Base-by-base conservation (phyloP, 2,329 filamentous ascomycete genomes). In the Pyrenophora tritici-repentis region DNA sequence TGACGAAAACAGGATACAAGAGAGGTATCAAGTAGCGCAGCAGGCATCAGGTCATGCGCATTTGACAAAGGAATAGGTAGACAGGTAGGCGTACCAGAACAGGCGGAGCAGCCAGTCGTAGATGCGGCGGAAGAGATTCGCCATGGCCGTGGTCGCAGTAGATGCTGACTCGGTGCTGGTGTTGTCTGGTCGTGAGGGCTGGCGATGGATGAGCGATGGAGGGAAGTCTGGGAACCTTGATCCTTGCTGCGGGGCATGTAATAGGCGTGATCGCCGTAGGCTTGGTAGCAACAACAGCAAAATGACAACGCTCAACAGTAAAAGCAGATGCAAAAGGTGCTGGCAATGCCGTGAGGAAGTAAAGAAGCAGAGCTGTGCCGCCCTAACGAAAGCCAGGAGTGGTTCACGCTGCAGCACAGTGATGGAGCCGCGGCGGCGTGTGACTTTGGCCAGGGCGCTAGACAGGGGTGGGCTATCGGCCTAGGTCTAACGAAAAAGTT, bases 21-120 rank as follows among this genome's bases (percentile, higher is more conserved):
- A 29, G 37, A 58, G 58, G 53, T 63, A 67, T 67, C 58, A 63
- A 50, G 65, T 60, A 48, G 67, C 63, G 62, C 63, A 60, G 53
- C 56, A 65, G 61, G 66, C 66, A 65, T 47, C 62, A 41, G 57
- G 50, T 43, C 50, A 40, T 22, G 53, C 41, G 59, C 47, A 50
- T 36, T 44, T 50, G 50, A 46, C 34, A 29, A 36, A 46, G 39
- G 38, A 44, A 51, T 6, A 45, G 49, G 50, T 43, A 39, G 42
- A 50, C 42, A 58, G 55, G 46, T 35, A 61, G 66, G 79, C 84
- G 75, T 80, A 97, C 93, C 94, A 99, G 79, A 99, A 97, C 70
- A 94, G 89, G 81, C 93, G 88, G 79, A 99, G 80, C 75, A 97
- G 82, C 93, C 93, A 97, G 85, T 97, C 94, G 82, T 97, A 97